phyloP scores from a whole-genome alignment of 1,284 basidiomycete genomes.

The Fomitiporia mediterranea region DNA sequence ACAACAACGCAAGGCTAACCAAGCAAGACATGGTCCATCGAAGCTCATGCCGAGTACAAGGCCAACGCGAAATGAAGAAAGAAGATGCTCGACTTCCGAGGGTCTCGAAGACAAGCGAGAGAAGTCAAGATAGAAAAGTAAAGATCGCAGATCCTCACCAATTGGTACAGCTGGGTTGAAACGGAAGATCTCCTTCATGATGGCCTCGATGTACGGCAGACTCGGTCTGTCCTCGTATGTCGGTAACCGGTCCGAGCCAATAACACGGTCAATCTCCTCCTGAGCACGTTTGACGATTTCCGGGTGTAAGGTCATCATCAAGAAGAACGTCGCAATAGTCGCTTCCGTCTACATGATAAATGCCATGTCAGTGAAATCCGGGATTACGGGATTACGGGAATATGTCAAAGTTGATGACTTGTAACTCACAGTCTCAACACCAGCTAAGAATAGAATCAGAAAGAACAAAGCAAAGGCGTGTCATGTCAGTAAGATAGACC shows the following conservation, averaged over 20 bases:
- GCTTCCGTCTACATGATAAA: conserved; percentile 5
- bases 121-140: no score
- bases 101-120: no score
- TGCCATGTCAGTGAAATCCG: neutral
- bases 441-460: conserved; percentile 8
- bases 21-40: no score
- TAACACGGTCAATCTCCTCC: conserved; percentile 37
- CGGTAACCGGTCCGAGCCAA: conserved; percentile 11
- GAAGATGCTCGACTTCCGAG: no score
- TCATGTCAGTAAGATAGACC: neutral
- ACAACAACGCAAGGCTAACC: neutral
- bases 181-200: conserved; percentile 22
- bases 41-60: no score
- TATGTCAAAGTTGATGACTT: neutral
- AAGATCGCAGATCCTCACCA: neutral
- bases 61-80: no score
- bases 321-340: conserved; percentile 15
- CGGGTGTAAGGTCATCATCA: conserved; percentile 12
- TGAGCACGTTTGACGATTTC: conserved; percentile 32
- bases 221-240: conserved; percentile 16
- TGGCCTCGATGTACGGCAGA: conserved; percentile 22
- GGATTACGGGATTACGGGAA: neutral
- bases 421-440: conserved; percentile 18
- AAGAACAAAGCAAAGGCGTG: neutral
- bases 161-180: conserved; percentile 13